phyloP scores from a whole-genome alignment of 2,329 filamentous ascomycete species.

The Coccinonectria pachysandricola region DNA sequence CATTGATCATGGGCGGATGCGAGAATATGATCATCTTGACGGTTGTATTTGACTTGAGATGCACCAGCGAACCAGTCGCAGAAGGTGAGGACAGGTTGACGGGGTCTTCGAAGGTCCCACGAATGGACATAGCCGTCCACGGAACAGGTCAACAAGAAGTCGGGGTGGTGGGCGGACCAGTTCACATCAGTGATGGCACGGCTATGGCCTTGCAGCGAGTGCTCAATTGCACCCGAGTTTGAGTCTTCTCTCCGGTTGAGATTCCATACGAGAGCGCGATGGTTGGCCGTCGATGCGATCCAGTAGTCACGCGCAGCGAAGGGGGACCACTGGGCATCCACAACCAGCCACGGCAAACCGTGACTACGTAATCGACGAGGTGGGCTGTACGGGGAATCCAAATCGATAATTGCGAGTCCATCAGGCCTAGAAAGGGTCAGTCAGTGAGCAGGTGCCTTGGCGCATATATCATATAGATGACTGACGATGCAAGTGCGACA shows the following conservation, averaged over 20 bases:
- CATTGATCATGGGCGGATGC: slow-evolving; percentile 85
- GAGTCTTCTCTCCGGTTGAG: slow-evolving; percentile 70
- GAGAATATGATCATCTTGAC: slow-evolving; percentile 74
- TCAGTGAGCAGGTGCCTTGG: not conserved
- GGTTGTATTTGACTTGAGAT: slow-evolving; percentile 91
- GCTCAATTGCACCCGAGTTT: slow-evolving; percentile 61
- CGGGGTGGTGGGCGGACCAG: slow-evolving; percentile 86
- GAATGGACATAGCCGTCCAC: slow-evolving; percentile 89
- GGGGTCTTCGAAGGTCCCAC: slow-evolving; percentile 74
- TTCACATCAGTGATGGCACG: slow-evolving; percentile 94
- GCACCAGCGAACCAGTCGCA: slow-evolving; percentile 91
- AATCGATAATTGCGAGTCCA: slow-evolving; percentile 81
- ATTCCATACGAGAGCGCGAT: slow-evolving; percentile 92
- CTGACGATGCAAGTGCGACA: slow-evolving; percentile 73
- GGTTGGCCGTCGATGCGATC: slow-evolving; percentile 90
- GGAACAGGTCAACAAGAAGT: slow-evolving; percentile 79
- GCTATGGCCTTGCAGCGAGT: slow-evolving; percentile 72
- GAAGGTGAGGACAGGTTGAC: slow-evolving; percentile 66
- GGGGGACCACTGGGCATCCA: slow-evolving; percentile 94
- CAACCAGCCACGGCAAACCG: slow-evolving; percentile 85
- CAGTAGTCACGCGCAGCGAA: slow-evolving; percentile 84
- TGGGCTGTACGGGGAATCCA: slow-evolving; percentile 80
- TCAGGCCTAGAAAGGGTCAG: slow-evolving; percentile 46
- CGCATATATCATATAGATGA: slow-evolving; percentile 11
- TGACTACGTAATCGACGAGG: slow-evolving; percentile 74